These are phyloP conservation scores for Penicillium thymicola DNA, from an alignment of 2,329 filamentous ascomycete species.

Conservation along the genomic window DNA sequence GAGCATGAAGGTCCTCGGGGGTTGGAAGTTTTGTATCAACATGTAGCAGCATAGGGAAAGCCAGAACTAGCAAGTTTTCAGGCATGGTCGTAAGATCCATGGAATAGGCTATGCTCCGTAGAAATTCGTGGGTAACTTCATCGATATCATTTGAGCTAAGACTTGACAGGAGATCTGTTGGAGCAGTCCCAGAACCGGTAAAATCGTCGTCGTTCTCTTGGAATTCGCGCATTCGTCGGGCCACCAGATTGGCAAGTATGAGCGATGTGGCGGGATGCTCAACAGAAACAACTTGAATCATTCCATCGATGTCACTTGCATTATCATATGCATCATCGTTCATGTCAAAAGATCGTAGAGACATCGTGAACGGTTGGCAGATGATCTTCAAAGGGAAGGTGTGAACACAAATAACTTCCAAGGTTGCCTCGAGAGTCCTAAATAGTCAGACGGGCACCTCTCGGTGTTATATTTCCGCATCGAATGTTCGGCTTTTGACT, in stretches of 20 bases:
- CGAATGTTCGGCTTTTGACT: no score
- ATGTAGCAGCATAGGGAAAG: neutral
- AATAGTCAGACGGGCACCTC: neutral
- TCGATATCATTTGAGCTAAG: neutral
- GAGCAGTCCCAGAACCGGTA: neutral
- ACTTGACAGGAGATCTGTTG: neutral
- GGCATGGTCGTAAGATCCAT: slow-evolving; percentile 3
- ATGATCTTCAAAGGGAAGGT: neutral
- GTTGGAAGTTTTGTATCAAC: neutral
- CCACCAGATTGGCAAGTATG: neutral
- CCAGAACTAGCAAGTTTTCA: neutral
- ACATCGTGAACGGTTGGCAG: neutral
- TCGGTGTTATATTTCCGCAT: neutral
- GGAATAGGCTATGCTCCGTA: neutral
- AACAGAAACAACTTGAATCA: neutral
- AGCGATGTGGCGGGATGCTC: neutral
- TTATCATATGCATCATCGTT: neutral
- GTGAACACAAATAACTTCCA: neutral
- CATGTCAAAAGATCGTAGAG: neutral
- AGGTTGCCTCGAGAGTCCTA: neutral
- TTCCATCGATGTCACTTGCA: neutral
- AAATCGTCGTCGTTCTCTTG: neutral
- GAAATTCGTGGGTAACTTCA: neutral
- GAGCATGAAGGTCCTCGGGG: neutral
- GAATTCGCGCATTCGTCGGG: neutral